A percentile compares a stretch with the other conserved stretches of the same genome.
phyloP scores from a whole-genome alignment of 805 yeast species.

The Candida nitratophila region DNA sequence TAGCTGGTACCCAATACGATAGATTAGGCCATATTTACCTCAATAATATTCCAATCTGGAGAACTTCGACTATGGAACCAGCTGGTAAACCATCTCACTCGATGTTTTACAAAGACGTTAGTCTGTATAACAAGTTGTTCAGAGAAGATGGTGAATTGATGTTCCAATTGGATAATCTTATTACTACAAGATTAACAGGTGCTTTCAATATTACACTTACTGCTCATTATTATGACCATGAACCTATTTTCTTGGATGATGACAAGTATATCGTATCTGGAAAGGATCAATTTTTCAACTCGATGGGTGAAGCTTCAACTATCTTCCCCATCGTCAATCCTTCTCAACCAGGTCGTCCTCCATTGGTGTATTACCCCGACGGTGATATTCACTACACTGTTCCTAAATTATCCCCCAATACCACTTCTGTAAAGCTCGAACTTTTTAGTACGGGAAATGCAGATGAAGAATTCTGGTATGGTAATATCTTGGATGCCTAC shows the following conservation, averaged over 20 bases:
- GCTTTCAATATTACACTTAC: slow-evolving; percentile 45
- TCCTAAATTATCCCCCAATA: slow-evolving; percentile 44
- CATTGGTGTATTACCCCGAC: slow-evolving; percentile 39
- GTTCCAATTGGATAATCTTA: slow-evolving; percentile 60
- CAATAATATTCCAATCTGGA: slow-evolving; percentile 65
- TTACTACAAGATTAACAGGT: slow-evolving; percentile 52
- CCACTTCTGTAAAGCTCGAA: slow-evolving; percentile 52
- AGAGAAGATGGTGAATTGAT: slow-evolving; percentile 31
- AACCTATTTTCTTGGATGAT: slow-evolving; percentile 1
- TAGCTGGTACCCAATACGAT: slow-evolving; percentile 58
- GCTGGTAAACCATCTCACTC: slow-evolving; percentile 42
- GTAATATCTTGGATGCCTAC: slow-evolving; percentile 45
- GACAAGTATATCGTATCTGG: too few species aligned
- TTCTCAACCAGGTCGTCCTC: slow-evolving; percentile 26
- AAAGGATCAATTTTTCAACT: too few species aligned
- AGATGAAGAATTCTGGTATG: slow-evolving; percentile 81
- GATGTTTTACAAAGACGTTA: slow-evolving; percentile 53
- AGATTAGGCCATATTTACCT: slow-evolving; percentile 58
- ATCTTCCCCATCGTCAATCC: slow-evolving; percentile 31
- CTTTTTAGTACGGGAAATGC: slow-evolving; percentile 69
- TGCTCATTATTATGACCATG: slow-evolving; percentile 40
- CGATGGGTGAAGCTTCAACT: slow-evolving; percentile 33
- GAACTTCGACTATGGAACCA: slow-evolving; percentile 83
- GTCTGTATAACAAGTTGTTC: slow-evolving; percentile 48
- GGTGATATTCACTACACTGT: slow-evolving; percentile 29